Evolutionary conservation across 441 rosid genomes (phyloP), one percentile per base, ranked within the genome.

Genomic region (Metrosideros polymorpha): DNA sequence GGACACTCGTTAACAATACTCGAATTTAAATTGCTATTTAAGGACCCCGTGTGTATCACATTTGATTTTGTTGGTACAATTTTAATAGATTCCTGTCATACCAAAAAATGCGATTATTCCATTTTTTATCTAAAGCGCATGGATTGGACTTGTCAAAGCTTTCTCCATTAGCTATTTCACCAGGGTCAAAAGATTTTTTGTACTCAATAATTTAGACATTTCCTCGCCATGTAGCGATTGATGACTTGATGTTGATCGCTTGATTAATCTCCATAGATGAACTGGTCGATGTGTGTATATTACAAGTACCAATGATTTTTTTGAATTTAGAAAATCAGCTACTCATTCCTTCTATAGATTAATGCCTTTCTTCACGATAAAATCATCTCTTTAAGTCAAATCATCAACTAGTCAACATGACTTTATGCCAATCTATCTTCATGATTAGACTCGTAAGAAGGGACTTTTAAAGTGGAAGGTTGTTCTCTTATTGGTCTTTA

Each of bases 221-320:
- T 39, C 17, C 22, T 3, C 3, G 2, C 4, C 7, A 1, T 3
- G 2, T 1, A 22, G 5, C 4, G n/a, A 39, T 22, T 5, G 79
- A 22, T 39, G 45, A 5, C 27, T 10, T 35, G 25, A 22, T 3
- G 2, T 6, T 39, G 22, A 71, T 5, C 47, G 1, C 79, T 22
- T 0, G 0, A 71, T 4, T 39, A 22, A 71, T 39, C 47, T 71
- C 27, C 14, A 10, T 5, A 66, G n/a, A 10, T 35, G 77, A 27
- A 66, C 45, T 1, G 5, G 5, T 66, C 4, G 0, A 35, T 66
- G 3, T 35, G 79, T 0, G 7, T 1, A 10, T 15, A 19, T 22
- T 3, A 5, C 79, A 22, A 66, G 15, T 35, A 5, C 79, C 79
- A 3, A 63, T 10, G 47, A 22, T 5, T 22, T 35, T 15, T 35